phyloP scores from a whole-genome alignment of 2,329 filamentous ascomycete genomes.

The Pezicula neosporulosa region DNA sequence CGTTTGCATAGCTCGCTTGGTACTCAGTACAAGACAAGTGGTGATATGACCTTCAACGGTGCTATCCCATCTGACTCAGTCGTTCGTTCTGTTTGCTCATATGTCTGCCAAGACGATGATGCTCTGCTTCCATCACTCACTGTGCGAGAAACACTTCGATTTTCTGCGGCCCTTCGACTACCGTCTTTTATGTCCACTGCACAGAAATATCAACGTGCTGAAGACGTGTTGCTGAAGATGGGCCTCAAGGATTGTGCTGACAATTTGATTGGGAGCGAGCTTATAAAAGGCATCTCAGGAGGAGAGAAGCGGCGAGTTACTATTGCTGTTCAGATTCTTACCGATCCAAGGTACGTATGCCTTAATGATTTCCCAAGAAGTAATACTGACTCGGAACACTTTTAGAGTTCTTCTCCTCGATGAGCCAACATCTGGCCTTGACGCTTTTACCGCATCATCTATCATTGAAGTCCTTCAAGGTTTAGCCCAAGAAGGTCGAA shows the following conservation, averaged over 20 bases:
- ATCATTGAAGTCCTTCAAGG: constrained; percentile 72
- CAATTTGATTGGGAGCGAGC: constrained; percentile 67
- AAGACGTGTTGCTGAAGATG: constrained; percentile 71
- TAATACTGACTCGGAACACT: no score
- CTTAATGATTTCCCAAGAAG: no score
- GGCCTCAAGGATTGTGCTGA: constrained; percentile 76
- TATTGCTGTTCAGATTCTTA: constrained; percentile 75
- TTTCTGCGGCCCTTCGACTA: constrained; percentile 67
- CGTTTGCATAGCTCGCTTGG: constrained; percentile 58
- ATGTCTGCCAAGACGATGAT: constrained; percentile 77
- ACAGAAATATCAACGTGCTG: constrained; percentile 65
- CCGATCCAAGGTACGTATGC: constrained; percentile 52
- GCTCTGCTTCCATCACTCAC: constrained; percentile 71
- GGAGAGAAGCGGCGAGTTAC: constrained; percentile 76
- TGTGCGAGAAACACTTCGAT: constrained; percentile 69
- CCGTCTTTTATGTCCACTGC: constrained; percentile 66
- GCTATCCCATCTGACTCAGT: constrained; percentile 65
- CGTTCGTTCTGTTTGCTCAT: constrained; percentile 69
- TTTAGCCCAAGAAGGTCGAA: constrained; percentile 69
- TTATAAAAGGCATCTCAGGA: constrained; percentile 75
- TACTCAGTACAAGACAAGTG: constrained; percentile 59
- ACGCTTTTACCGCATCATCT: constrained; percentile 74
- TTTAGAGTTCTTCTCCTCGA: constrained; percentile 61
- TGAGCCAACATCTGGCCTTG: constrained; percentile 72
- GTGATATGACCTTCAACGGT: constrained; percentile 67